Evolutionary conservation across 495 filamentous ascomycete genomes (phyloP).

Genomic region (Xanthoparmelia taractica): DNA sequence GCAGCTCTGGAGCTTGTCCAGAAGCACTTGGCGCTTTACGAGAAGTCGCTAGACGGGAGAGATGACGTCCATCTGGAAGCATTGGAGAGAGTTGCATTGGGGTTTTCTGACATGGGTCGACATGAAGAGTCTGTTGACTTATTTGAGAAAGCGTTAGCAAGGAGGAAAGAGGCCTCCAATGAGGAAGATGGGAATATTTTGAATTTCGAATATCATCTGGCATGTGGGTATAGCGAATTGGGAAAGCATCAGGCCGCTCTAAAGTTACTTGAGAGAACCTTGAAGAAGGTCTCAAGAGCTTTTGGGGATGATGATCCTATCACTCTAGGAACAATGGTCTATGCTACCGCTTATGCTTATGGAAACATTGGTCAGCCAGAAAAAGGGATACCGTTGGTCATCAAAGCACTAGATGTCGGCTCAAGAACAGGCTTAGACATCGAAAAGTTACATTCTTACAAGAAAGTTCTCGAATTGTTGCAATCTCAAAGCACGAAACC

Average conservation of each 20-base stretch:
- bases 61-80: neutral
- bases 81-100: neutral
- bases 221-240: neutral
- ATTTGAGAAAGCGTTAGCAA: neutral
- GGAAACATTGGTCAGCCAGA: neutral
- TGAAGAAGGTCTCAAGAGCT: neutral
- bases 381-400: neutral
- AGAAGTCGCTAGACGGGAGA: neutral
- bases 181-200: neutral
- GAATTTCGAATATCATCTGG: neutral
- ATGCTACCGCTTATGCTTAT: neutral
- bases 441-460: neutral
- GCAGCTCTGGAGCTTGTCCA: constrained; percentile 9
- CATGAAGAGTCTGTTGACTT: neutral
- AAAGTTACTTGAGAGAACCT: neutral
- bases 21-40: neutral
- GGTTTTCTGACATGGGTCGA: neutral
- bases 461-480: neutral
- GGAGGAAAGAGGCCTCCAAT: neutral
- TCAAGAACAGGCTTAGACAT: neutral
- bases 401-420: neutral
- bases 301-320: neutral
- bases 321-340: neutral
- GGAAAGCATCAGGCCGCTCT: neutral
- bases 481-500: neutral